A percentile compares a stretch with the other conserved stretches of the same genome.
Conservation (phyloP, 2,329 filamentous ascomycete species). For the Myriosclerotinia duriaeana region DNA sequence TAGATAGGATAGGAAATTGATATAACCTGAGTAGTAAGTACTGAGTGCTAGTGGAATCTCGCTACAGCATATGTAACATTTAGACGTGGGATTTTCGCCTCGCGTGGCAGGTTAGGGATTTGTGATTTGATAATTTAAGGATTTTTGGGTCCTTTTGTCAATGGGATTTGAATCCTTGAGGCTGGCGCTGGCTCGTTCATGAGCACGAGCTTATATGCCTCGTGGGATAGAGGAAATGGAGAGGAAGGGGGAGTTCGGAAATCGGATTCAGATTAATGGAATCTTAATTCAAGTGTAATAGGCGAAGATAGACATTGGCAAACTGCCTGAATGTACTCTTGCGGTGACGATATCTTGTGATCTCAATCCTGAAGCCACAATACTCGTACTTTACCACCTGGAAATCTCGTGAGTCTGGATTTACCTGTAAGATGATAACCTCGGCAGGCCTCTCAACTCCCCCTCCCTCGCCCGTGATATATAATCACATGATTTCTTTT, state of each 20-base stretch:
- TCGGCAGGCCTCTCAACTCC: too few species aligned
- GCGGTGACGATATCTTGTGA: not conserved
- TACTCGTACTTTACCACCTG: not conserved
- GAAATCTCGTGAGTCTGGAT: not conserved
- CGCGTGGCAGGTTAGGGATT: constrained; percentile 2
- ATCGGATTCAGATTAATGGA: not conserved
- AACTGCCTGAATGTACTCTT: not conserved
- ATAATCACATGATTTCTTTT: not conserved
- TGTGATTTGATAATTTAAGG: not conserved
- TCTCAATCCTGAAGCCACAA: not conserved
- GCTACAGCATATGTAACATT: constrained; percentile 1
- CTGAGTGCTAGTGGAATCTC: not conserved
- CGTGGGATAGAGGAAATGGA: not conserved
- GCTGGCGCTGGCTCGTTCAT: not conserved
- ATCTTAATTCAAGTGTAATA: not conserved
- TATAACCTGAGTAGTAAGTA: not conserved
- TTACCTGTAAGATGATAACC: not conserved
- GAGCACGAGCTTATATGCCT: not conserved
- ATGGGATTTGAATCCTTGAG: not conserved
- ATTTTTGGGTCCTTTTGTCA: not conserved
- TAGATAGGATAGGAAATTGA: not conserved
- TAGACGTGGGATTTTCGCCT: not conserved
- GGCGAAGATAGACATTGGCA: not conserved
- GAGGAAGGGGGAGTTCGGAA: not conserved
- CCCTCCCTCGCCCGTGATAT: not conserved